Percentiles rank a stretch among this genome's conserved stretches.
Evolutionary conservation across 2,329 filamentous ascomycete species (phyloP).

Genomic region (Diaporthe ampelina): DNA sequence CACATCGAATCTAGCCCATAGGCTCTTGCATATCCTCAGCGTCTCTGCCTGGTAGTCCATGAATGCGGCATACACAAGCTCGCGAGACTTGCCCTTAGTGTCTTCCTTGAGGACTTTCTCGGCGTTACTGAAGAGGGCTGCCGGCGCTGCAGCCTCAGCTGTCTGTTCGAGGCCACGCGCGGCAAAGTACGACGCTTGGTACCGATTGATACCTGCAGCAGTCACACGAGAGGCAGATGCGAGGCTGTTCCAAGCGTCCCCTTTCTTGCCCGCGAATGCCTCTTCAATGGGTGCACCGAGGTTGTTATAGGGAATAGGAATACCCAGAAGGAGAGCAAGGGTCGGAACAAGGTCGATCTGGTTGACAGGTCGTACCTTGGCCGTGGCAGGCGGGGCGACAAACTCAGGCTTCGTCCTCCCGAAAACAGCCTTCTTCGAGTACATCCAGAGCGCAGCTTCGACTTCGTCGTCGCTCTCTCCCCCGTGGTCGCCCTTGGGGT

Average conservation of each 20-base stretch:
- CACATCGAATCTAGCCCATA: conserved; percentile 95
- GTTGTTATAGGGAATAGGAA: conserved; percentile 97
- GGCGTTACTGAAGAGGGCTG: conserved; percentile 72
- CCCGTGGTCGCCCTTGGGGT: conserved; percentile 96
- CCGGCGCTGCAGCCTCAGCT: conserved; percentile 65
- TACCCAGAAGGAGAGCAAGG: conserved; percentile 85
- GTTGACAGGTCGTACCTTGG: conserved; percentile 80
- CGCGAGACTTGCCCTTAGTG: conserved; percentile 52
- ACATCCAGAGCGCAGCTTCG: conserved; percentile 97
- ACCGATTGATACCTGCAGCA: conserved; percentile 88
- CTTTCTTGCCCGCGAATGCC: conserved; percentile 81
- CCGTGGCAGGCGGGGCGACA: conserved; percentile 73
- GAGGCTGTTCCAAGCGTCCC: conserved; percentile 81
- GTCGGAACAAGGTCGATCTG: conserved; percentile 98
- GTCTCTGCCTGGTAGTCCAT: conserved; percentile 83
- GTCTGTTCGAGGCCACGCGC: conserved; percentile 78
- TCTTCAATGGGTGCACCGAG: conserved; percentile 94
- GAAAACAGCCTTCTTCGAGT: conserved; percentile 88
- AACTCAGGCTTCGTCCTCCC: conserved; percentile 78
- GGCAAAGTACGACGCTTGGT: conserved; percentile 85
- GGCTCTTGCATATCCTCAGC: conserved; percentile 80
- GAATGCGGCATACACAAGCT: conserved; percentile 70
- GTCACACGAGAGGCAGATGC: conserved; percentile 82
- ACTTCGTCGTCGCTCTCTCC: conserved; percentile 97
- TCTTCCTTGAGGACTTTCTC: conserved; percentile 52